These are phyloP conservation scores for Tolypocladium album DNA, from an alignment of 2,329 filamentous ascomycete species.

Conservation along the genomic window DNA sequence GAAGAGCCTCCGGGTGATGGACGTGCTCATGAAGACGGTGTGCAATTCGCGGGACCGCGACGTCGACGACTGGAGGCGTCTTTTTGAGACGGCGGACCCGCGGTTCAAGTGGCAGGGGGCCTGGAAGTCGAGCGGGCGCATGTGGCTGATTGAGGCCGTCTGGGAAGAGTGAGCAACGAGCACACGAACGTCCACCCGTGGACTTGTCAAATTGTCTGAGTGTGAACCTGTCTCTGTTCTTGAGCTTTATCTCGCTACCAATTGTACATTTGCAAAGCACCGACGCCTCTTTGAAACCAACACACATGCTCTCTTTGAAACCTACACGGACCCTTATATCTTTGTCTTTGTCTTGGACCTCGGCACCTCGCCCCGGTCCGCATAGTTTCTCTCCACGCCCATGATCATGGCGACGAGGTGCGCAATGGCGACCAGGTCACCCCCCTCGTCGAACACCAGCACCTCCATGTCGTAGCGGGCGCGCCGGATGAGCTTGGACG, in stretches of 20 bases:
- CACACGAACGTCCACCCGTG: no score
- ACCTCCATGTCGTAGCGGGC: constrained; percentile 69
- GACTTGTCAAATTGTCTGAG: neutral
- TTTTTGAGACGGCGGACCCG: constrained; percentile 27
- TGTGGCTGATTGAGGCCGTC: constrained; percentile 26
- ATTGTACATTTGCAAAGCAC: neutral
- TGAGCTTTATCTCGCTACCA: neutral
- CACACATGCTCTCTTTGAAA: no score
- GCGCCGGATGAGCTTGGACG: constrained; percentile 56
- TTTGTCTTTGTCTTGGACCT: neutral
- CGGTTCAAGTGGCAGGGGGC: constrained; percentile 25
- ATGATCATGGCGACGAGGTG: constrained; percentile 20
- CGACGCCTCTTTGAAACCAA: neutral
- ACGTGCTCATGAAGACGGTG: constrained; percentile 34
- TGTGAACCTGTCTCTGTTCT: neutral
- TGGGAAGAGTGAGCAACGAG: constrained; percentile 11
- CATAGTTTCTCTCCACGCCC: constrained; percentile 12
- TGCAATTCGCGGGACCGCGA: constrained; percentile 35
- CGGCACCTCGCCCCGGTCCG: neutral
- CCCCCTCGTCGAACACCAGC: constrained; percentile 43
- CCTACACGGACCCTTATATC: no score
- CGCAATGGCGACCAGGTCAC: constrained; percentile 18
- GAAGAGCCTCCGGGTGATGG: constrained; percentile 28
- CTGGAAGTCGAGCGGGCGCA: constrained; percentile 13
- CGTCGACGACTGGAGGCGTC: constrained; percentile 27